Base-by-base conservation (phyloP, 306 rosid species). In the Purshia tridentata region DNA sequence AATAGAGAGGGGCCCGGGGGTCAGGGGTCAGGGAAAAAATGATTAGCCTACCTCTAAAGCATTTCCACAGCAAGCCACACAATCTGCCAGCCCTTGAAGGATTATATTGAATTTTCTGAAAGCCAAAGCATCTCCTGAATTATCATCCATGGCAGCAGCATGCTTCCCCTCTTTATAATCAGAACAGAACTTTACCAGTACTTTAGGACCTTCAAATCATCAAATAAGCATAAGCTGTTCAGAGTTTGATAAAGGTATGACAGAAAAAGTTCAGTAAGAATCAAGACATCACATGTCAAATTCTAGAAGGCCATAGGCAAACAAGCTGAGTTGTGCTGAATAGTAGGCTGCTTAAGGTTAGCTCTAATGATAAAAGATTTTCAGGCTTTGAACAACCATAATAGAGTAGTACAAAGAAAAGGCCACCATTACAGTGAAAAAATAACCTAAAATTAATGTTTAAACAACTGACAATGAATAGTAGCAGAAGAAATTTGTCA, bases 51-150 rank as follows among this genome's bases (percentile, higher is more conserved):
- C 98, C 92, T 81, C 81, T 75, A 88, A 64, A 65, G 85, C 78
- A 52, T 75, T 78, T 65, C 85, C 89, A 71, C n/a, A 14, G 77
- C 84, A 82, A 45, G 86, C 50, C 37, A 93, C 57, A 86, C 97
- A 91, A 68, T 91, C 94, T 68, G 90, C 89, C 85, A 93, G 78
- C 61, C 91, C 88, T 77, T 78, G 84, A 81, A 93, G 90, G 67
- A 87, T 86, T 54, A 6, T 42, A 18, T 67, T 59, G 76, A 80
- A 90, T 74, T 69, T 76, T 50, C 77, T 74, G 62, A 77, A 75
- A 75, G 76, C 84, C 59, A 83, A 77, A 41, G 81, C 67, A 45
- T 81, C 76, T 48, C 54, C 60, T 23, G 76, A 70, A 67, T 69
- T 76, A 53, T 54, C 85, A 56, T 84, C 86, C 73, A 40, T 70